A percentile compares a stretch with the other conserved stretches of the same genome.
Conservation (phyloP, 2,329 filamentous ascomycete genomes). For the Samsoniella hepiali region DNA sequence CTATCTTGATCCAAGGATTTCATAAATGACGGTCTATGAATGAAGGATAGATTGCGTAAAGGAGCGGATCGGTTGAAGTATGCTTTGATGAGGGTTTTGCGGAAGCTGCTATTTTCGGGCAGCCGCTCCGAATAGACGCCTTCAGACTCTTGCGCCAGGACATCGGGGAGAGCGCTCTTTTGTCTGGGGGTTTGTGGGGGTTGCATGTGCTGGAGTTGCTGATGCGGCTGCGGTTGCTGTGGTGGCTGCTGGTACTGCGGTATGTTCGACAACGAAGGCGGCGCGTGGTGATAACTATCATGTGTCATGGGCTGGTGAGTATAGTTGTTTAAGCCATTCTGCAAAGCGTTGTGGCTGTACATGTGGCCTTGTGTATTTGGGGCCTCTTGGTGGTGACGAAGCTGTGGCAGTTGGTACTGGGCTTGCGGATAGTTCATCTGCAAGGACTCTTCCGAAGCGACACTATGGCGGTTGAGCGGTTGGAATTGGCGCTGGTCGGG, state of each 20-base stretch:
- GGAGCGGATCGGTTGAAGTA: conserved; percentile 26
- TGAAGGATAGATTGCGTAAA: conserved; percentile 25
- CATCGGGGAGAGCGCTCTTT: not conserved
- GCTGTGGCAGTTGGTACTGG: conserved; percentile 13
- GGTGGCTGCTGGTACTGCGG: conserved; percentile 13
- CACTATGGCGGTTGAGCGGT: conserved; percentile 13
- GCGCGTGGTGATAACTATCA: not conserved
- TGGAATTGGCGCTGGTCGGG: conserved; percentile 16
- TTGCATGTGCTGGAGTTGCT: conserved; percentile 8
- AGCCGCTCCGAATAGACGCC: conserved; percentile 21
- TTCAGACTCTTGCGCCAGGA: conserved; percentile 3
- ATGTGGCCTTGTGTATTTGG: not conserved
- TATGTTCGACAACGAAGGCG: not conserved
- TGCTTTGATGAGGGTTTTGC: conserved; percentile 20
- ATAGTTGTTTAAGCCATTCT: conserved; percentile 1
- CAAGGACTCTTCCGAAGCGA: not conserved
- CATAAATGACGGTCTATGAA: conserved; percentile 27
- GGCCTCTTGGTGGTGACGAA: conserved; percentile 7
- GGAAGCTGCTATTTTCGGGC: conserved; percentile 21
- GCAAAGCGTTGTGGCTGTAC: not conserved
- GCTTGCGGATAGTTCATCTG: conserved; percentile 3
- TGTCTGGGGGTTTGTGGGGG: not conserved
- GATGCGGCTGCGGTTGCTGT: not conserved
- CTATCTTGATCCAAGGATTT: conserved; percentile 24
- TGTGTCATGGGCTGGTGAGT: conserved; percentile 8